phyloP scores from a whole-genome alignment of 139 green algal species.

The Chlorella sp. region DNA sequence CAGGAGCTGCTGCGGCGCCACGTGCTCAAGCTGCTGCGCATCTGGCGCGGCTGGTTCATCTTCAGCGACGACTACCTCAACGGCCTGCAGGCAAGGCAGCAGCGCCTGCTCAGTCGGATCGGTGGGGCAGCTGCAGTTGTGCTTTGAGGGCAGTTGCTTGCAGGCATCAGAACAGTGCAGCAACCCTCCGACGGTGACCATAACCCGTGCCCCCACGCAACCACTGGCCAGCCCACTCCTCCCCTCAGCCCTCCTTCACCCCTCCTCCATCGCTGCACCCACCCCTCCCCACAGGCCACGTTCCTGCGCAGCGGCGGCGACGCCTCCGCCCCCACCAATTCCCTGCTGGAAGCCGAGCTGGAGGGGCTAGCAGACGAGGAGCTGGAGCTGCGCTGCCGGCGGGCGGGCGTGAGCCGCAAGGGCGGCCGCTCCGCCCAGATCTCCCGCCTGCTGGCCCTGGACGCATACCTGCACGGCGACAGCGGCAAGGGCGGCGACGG shows the following conservation, averaged over 20 bases:
- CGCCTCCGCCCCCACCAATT: constrained; percentile 19
- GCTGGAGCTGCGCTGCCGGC: constrained; percentile 69
- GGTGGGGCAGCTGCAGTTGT: neutral
- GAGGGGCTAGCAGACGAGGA: constrained; percentile 61
- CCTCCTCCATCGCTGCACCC: neutral
- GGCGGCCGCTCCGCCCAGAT: constrained; percentile 55
- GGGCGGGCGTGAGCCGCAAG: constrained; percentile 60
- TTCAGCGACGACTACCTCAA: constrained; percentile 92
- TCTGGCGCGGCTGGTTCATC: constrained; percentile 87
- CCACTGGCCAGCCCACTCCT: neutral
- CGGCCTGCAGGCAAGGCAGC: constrained; percentile 71
- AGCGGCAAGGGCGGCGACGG: neutral
- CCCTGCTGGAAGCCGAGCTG: constrained; percentile 59
- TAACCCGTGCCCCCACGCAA: neutral
- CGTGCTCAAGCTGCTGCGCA: constrained; percentile 82
- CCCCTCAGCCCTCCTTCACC: neutral
- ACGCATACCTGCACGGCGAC: constrained; percentile 61
- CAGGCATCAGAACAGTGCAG: too few relatives aligned
- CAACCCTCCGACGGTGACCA: too few relatives aligned
- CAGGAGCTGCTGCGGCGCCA: constrained; percentile 69
- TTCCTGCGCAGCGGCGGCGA: constrained; percentile 56
- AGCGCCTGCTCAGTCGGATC: neutral
- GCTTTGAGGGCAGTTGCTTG: neutral
- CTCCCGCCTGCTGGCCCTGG: constrained; percentile 51
- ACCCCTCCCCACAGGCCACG: constrained; percentile 49